Conservation (phyloP, 495 filamentous ascomycete species). For the Trichocladium antarcticum region DNA sequence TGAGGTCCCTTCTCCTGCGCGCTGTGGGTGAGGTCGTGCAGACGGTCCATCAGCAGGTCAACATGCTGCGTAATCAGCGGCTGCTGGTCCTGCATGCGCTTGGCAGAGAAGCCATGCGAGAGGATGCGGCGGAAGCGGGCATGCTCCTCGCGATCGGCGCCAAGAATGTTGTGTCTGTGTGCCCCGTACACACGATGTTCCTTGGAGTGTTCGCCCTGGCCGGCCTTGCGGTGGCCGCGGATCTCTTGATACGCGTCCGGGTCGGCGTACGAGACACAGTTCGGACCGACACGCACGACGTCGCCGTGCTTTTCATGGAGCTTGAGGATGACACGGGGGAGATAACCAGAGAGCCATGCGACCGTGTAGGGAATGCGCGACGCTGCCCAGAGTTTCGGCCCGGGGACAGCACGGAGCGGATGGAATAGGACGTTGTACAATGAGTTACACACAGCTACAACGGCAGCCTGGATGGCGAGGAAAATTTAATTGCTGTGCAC, state of each 20-base stretch:
- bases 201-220: conserved; percentile 26
- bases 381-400: conserved; percentile 35
- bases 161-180: conserved; percentile 19
- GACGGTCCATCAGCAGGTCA: conserved; percentile 33
- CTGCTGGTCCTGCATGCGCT: conserved; percentile 34
- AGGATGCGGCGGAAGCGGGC: conserved; percentile 33
- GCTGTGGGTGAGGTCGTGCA: conserved; percentile 14
- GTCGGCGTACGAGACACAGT: conserved; percentile 45
- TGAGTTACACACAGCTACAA: background rate
- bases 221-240: conserved; percentile 35
- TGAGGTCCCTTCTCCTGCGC: background rate
- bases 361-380: conserved; percentile 28
- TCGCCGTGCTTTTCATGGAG: conserved; percentile 44
- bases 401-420: conserved; percentile 41
- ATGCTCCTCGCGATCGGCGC: conserved; percentile 29
- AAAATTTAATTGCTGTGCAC: background rate
- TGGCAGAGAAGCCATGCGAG: conserved; percentile 41
- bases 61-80: conserved; percentile 29
- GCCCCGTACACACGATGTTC: conserved; percentile 24
- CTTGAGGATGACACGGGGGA: conserved; percentile 7
- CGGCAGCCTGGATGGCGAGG: background rate
- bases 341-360: conserved; percentile 12
- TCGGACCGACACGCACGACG: conserved; percentile 46
- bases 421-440: conserved; percentile 45
- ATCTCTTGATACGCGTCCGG: conserved; percentile 48